phyloP scores from a whole-genome alignment of 306 rosid genomes.

The Prunus salicina region DNA sequence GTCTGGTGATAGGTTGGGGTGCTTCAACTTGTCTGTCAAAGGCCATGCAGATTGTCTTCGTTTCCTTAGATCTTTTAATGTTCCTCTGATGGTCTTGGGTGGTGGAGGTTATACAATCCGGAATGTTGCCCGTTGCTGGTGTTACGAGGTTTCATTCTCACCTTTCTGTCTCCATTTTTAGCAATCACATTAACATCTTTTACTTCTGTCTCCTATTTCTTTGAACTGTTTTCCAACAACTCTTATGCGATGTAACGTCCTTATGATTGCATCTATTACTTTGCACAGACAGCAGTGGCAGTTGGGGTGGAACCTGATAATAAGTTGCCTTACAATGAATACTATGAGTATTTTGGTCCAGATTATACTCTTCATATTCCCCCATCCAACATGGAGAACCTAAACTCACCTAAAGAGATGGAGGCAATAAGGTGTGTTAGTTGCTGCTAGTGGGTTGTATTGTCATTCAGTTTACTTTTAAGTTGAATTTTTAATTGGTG shows the following conservation, averaged over 20 bases:
- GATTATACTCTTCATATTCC: slow-evolving; percentile 74
- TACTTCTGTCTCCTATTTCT: slow-evolving; percentile 2
- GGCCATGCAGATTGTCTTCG: slow-evolving; percentile 95
- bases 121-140: slow-evolving; percentile 97
- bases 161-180: slow-evolving; percentile 2
- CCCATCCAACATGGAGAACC: slow-evolving; percentile 81
- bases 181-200: slow-evolving; percentile 5
- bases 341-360: slow-evolving; percentile 91
- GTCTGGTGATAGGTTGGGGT: slow-evolving; percentile 84
- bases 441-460: not conserved
- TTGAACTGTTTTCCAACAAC: not conserved
- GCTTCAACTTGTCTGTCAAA: slow-evolving; percentile 86
- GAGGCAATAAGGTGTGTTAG: slow-evolving; percentile 68
- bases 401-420: slow-evolving; percentile 74
- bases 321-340: slow-evolving; percentile 81
- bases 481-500: not conserved
- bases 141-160: slow-evolving; percentile 65
- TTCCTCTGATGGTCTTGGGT: slow-evolving; percentile 86
- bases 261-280: slow-evolving; percentile 22
- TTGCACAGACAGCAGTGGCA: slow-evolving; percentile 84
- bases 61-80: slow-evolving; percentile 73
- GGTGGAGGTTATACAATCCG: slow-evolving; percentile 94
- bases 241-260: not conserved
- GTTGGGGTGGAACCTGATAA: slow-evolving; percentile 93
- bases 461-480: not conserved